Base-by-base conservation (phyloP, 2,329 filamentous ascomycete species). In the Venturia carpophila region DNA sequence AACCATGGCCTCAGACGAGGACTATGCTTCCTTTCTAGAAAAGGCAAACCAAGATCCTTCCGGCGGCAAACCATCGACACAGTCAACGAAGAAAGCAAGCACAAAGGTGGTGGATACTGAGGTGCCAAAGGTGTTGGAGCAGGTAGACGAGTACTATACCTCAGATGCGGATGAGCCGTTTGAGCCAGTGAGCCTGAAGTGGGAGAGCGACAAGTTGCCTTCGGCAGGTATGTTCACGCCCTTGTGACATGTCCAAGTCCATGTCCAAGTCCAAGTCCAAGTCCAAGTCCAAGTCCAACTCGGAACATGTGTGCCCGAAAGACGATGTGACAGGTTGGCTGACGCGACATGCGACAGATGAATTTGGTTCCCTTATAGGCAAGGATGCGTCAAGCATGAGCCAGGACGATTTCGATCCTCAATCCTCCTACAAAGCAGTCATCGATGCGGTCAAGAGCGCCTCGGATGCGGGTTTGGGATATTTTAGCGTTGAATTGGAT, bases 111-210 rank as follows among this genome's bases (percentile, higher is more conserved):
- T 81, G 43, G 74, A 79, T 68, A 80, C 82, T 63, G 75, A 81
- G 67, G 82, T 92, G 64, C 90, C 92, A 1, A 67, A 70, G 52
- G 71, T 49, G 62, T 69, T 77, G 52, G 67, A 73, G 68, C 67
- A 70, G 21, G 71, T 65, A 47, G 79, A 88, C 66, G 83, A 81
- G 55, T 87, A 88, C 72, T 96, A 94, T 75, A 76, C 84, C 19
- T 94, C 88, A 67, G 92, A 96, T 66, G 86, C 90, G 39, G 92
- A 96, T 74, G 91, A 95, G 79, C 87, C 88, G 5, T 96, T 96
- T 75, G 86, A 89, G 73, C 85, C 86, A 3, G 90, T 96, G 6
- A 85, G 83, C 64, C 74, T 96, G 69, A 81, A 80, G 69, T 90
- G 83, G 77, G 75, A 79, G 24, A 81, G 82, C 68, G 76, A 73